Evolutionary conservation across 2,329 filamentous ascomycete genomes (phyloP).

Genomic region (Xylariaceae sp.): DNA sequence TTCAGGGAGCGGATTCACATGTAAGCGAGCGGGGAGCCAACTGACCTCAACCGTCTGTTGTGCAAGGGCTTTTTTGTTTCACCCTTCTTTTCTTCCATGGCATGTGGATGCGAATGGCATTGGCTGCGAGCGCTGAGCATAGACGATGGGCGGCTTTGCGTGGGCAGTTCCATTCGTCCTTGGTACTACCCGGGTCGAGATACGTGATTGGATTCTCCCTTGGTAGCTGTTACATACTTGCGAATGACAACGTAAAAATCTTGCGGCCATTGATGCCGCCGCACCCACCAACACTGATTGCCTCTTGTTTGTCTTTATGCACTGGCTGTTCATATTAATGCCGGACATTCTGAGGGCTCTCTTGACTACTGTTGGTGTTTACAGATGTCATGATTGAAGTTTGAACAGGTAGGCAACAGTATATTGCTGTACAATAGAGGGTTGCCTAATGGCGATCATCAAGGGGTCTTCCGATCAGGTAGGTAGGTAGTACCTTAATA

Average conservation of each 20-base stretch:
- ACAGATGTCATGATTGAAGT: background rate
- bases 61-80: background rate
- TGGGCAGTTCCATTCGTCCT: background rate
- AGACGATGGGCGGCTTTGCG: too few relatives aligned
- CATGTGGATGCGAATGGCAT: background rate
- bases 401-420: background rate
- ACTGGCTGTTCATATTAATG: too few relatives aligned
- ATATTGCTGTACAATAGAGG: too few relatives aligned
- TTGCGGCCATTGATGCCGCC: constrained; percentile 3
- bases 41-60: constrained; percentile 25
- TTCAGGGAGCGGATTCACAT: constrained; percentile 11
- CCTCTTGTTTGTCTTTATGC: background rate
- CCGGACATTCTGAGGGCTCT: too few relatives aligned
- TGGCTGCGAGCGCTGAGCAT: background rate
- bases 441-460: too few relatives aligned
- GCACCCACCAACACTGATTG: background rate
- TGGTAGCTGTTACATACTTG: background rate
- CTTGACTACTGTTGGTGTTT: background rate
- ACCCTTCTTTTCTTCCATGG: background rate
- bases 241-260: background rate
- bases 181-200: background rate
- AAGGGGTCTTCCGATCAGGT: background rate
- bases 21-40: constrained; percentile 1
- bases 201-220: background rate
- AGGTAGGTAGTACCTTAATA: too few relatives aligned